phyloP scores from a whole-genome alignment of 768 basidiomycete species.

The Cyclocybe cylindracea region DNA sequence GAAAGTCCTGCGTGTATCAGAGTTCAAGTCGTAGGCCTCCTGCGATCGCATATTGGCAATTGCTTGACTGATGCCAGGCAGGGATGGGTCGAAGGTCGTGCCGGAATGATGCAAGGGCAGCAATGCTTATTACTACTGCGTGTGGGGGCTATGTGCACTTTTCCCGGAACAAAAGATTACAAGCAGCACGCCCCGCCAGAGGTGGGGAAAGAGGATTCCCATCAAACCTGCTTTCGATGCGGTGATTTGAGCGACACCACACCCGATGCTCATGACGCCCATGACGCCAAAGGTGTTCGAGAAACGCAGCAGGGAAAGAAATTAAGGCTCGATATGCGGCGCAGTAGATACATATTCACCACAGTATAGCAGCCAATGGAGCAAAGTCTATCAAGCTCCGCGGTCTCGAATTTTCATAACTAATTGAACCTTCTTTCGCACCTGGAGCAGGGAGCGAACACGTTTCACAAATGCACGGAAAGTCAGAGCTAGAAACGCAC shows the following conservation, averaged over 20 bases:
- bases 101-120: not conserved
- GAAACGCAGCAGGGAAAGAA: not conserved
- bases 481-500: slow-evolving; percentile 37
- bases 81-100: slow-evolving; percentile 7
- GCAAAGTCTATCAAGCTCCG: slow-evolving; percentile 49
- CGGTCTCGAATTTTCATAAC: slow-evolving; percentile 78
- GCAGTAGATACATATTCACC: slow-evolving; percentile 6
- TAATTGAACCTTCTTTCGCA: slow-evolving; percentile 79
- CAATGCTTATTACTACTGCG: too few relatives aligned
- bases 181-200: too few relatives aligned
- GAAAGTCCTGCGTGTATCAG: slow-evolving; percentile 9
- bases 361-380: slow-evolving; percentile 1
- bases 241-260: too few relatives aligned
- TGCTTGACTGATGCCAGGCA: slow-evolving; percentile 3
- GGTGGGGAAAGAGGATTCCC: too few relatives aligned
- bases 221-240: too few relatives aligned
- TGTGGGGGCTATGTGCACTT: too few relatives aligned
- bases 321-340: slow-evolving; percentile 8
- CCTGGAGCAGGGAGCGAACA: slow-evolving; percentile 41
- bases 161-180: too few relatives aligned
- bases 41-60: slow-evolving; percentile 1
- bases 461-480: slow-evolving; percentile 6
- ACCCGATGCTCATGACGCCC: too few relatives aligned
- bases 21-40: not conserved
- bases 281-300: too few relatives aligned